A percentile compares a stretch with the other conserved stretches of the same genome.
Evolutionary conservation across 176 grass and related monocot species (phyloP).

Genomic region (Oropetium thomaeum): DNA sequence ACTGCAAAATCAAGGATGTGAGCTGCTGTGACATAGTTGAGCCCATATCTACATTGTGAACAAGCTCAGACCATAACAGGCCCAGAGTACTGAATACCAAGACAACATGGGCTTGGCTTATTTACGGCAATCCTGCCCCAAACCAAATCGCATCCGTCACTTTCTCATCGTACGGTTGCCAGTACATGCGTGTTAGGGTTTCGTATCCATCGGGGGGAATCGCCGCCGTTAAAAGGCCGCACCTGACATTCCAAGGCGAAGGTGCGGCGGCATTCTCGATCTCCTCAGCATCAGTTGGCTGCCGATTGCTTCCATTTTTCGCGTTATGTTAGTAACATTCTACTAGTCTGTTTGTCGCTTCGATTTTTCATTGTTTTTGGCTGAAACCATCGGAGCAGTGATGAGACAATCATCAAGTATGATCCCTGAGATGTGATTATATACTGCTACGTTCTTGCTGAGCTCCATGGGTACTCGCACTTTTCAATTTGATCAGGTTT

Average conservation of each 20-base stretch:
- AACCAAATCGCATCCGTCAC: background rate
- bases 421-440: conserved; percentile 57
- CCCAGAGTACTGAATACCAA: background rate
- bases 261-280: background rate
- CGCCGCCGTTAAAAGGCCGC: conserved; percentile 9
- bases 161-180: background rate
- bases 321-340: background rate
- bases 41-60: background rate
- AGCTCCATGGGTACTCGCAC: conserved; percentile 19
- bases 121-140: too few species aligned
- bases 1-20: background rate
- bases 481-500: background rate
- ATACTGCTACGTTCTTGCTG: conserved; percentile 77
- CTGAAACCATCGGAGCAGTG: conserved; percentile 27
- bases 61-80: background rate
- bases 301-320: background rate
- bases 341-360: background rate
- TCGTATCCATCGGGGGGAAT: background rate
- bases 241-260: fast-evolving
- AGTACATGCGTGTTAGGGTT: conserved; percentile 23
- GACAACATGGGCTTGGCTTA: conserved; percentile 1
- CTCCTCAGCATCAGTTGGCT: background rate
- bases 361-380: background rate
- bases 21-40: background rate
- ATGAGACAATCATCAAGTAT: conserved; percentile 45